Conservation (phyloP, 352 stramenopile genomes). For the Globisporangium spinosum region DNA sequence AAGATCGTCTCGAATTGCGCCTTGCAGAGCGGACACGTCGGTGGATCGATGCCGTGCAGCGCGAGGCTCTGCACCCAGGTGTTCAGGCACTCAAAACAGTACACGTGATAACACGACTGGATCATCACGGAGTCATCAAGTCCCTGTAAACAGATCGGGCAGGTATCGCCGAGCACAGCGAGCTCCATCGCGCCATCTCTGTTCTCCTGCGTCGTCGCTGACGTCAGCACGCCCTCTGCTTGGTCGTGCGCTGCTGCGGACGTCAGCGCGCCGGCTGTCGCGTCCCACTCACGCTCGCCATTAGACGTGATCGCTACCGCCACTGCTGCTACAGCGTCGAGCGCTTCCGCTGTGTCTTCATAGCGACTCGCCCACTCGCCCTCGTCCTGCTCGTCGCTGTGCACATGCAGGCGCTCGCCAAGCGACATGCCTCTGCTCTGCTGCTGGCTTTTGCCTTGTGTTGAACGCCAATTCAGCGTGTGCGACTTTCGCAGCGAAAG, state of each 20-base stretch:
- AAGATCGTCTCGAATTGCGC: slow-evolving; percentile 49
- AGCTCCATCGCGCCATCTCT: slow-evolving; percentile 29
- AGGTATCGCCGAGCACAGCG: slow-evolving; percentile 64
- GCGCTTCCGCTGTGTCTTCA: slow-evolving; percentile 12
- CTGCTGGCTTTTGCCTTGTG: not conserved
- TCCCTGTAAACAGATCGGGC: slow-evolving; percentile 63
- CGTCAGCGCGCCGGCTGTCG: slow-evolving; percentile 15
- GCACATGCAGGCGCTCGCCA: slow-evolving; percentile 23
- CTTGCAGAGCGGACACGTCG: slow-evolving; percentile 75
- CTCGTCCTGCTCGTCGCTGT: slow-evolving; percentile 32
- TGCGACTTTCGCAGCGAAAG: not conserved
- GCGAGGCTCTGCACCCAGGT: slow-evolving; percentile 57
- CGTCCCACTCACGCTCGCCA: slow-evolving; percentile 21
- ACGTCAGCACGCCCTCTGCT: slow-evolving; percentile 7
- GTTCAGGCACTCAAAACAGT: slow-evolving; percentile 64
- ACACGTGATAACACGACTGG: slow-evolving; percentile 61
- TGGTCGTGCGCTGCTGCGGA: slow-evolving; percentile 19
- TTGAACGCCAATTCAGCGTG: not conserved
- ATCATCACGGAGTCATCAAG: slow-evolving; percentile 61
- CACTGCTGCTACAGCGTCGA: slow-evolving; percentile 1
- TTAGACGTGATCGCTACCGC: slow-evolving; percentile 2
- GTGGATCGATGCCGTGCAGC: slow-evolving; percentile 43
- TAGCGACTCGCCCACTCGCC: slow-evolving; percentile 44
- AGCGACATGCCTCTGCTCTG: slow-evolving; percentile 33
- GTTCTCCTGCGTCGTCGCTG: slow-evolving; percentile 16